Base-by-base conservation (phyloP, 2,329 filamentous ascomycete genomes). In the Aspergillus melleus region DNA sequence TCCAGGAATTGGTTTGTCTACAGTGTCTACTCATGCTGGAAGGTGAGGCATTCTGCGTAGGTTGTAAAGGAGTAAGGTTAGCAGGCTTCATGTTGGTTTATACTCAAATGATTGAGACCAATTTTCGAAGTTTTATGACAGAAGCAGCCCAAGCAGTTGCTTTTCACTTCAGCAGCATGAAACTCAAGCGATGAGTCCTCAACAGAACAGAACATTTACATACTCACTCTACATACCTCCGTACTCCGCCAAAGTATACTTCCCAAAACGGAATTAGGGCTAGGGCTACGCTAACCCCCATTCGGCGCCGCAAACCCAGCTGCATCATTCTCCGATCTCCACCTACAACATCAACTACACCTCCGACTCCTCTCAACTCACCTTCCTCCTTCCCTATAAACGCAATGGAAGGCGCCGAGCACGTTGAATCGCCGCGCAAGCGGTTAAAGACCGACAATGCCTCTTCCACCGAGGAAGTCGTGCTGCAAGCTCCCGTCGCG, bases 371-470 rank as follows among this genome's bases (percentile, higher is more conserved):
- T 22, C 42, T 47, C 39, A 50, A 55, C 52, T 46, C 54, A 57
- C 58, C 55, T 39, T 49, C 55, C 53, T 55, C 60, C 47, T 59
- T 44, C 5, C 55, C 6, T 50, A 51, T 57, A 58, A 60, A 54
- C 60, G 63, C 56, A 62, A 73, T 75, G 72, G 71, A 74, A 57
- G 66, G 67, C 47, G 63, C 64, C 52, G 73, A 75, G 54, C 59
- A 70, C 14, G 57, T 68, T 24, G 73, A 74, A 60, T 73, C 73
- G n/a, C 73, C 73, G 59, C 72, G 72, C 11, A 75, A 75, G 70
- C 71, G 73, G 20, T 64, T 72, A 11, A 75, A 75, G 69, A 73
- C 68, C 0, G 67, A 73, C 9, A 68, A 71, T 59, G 47, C 39
- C 4, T 20, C 65, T 16, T 46, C 52, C 3, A 57, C 64, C 3